Conservation (phyloP, 1,139 yeast species). For the Candida albicans region DNA sequence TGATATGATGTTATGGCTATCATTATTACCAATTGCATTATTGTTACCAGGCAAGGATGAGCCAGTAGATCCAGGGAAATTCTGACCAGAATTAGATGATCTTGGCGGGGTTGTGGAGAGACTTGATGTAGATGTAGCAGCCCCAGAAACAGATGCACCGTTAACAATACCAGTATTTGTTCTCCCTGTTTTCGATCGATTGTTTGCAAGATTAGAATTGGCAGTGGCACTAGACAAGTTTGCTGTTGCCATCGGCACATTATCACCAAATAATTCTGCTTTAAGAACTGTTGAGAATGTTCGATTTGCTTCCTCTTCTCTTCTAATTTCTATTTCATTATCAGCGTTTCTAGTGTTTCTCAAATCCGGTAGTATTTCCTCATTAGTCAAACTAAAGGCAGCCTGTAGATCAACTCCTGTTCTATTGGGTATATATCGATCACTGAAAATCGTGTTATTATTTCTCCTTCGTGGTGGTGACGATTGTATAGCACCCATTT, state of each 20-base stretch:
- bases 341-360: conserved; percentile 33
- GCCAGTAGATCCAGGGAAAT: conserved; percentile 8
- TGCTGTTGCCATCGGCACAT: conserved; percentile 60
- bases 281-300: conserved; percentile 84
- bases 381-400: conserved; percentile 67
- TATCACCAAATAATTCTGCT: conserved; percentile 89
- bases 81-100: conserved; percentile 9
- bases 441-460: conserved; percentile 58
- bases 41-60: conserved; percentile 7
- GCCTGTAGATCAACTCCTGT: conserved; percentile 87
- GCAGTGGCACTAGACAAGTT: conserved; percentile 20
- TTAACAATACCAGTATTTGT: conserved; percentile 3
- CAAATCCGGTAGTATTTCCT: conserved; percentile 42
- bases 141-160: not conserved
- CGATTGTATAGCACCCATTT: conserved; percentile 35
- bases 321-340: conserved; percentile 64
- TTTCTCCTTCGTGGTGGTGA: conserved; percentile 45
- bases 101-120: conserved; percentile 11
- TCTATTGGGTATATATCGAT: conserved; percentile 83
- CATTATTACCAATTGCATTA: not conserved
- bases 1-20: not conserved
- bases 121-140: not conserved
- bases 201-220: conserved; percentile 3
- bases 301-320: conserved; percentile 80
- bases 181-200: conserved; percentile 6